Evolutionary conservation across 1,139 yeast species (phyloP), one percentile per base, ranked within the genome.

Genomic region (Fermentozyma sake): DNA sequence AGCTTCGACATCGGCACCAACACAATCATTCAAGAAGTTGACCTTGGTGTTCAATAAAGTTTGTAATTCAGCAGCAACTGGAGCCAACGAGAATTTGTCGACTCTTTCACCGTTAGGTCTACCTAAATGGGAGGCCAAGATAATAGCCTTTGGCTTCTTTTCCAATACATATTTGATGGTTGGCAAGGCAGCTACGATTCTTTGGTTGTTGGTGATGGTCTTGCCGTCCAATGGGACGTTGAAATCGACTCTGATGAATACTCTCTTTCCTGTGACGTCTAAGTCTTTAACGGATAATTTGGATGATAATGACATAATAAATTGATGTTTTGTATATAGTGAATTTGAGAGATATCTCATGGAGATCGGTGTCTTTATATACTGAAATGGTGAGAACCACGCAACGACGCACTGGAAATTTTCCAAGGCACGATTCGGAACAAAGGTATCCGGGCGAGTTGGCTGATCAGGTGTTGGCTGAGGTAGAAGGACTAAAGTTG

Each of bases 161-260:
- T 84, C 89, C 58, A 82, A 68, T 33, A 91, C 96, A 58, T 87
- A 87, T 68, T 89, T 68, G 70, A 89, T 89, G 45, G 97, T 87
- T 60, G 97, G 97, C 51, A 89, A 70, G 43, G 97, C 97, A 58
- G 96, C 97, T 48, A 86, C 96, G 58, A 89, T 91, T 69, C 97
- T 81, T 72, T 89, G 96, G 71, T 89, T 89, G 79, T 91, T 89
- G 72, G 97, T 91, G 75, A 89, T 91, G 58, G 80, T 86, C 53
- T 74, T 78, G 45, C 96, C 97, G 57, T 89, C 96, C 50, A 89
- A 77, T 54, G 97, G 97, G 45, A 91, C 97, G 68, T 91, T 89
- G 79, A 89, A 89, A 68, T 89, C 95, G 42, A 87, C 96, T 68
- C 96, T 82, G 73, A 89, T 86, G 68, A 89, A 86, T 55, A 89